phyloP scores from a whole-genome alignment of 352 stramenopile genomes.

The Globisporangium uncinulatum region DNA sequence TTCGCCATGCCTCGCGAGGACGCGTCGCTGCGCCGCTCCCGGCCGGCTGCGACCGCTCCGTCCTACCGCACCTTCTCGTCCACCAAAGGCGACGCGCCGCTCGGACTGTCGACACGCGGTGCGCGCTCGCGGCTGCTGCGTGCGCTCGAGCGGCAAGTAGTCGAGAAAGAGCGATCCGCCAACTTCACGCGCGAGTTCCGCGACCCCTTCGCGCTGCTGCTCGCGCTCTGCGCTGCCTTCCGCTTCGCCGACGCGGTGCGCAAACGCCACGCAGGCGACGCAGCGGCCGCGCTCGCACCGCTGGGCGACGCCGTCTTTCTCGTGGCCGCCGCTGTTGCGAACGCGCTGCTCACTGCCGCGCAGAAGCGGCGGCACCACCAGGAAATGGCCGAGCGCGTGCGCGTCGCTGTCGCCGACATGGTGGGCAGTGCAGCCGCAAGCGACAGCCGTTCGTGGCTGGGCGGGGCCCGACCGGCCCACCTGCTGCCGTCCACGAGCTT shows the following conservation, averaged over 20 bases:
- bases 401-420: conserved; percentile 62
- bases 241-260: conserved; percentile 48
- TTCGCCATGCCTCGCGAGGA: no score
- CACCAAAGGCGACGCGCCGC: conserved; percentile 1
- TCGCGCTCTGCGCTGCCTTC: conserved; percentile 61
- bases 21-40: no score
- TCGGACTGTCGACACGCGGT: conserved; percentile 47
- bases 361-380: conserved; percentile 70
- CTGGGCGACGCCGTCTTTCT: conserved; percentile 59
- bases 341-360: conserved; percentile 54
- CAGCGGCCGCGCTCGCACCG: conserved; percentile 14
- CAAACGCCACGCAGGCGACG: conserved; percentile 19
- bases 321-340: conserved; percentile 42
- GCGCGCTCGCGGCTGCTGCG: conserved; percentile 51
- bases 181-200: conserved; percentile 68
- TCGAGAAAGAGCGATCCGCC: conserved; percentile 54
- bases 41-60: no score
- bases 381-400: conserved; percentile 74
- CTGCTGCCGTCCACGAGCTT: conserved; percentile 76
- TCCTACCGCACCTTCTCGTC: conserved; percentile 12
- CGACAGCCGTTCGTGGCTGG: conserved; percentile 18
- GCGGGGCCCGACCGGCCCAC: conserved; percentile 30
- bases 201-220: conserved; percentile 63
- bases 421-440: conserved; percentile 7
- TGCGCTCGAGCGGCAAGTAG: conserved; percentile 67